phyloP scores from a whole-genome alignment of 768 basidiomycete genomes.

The Suillus clintonianus region DNA sequence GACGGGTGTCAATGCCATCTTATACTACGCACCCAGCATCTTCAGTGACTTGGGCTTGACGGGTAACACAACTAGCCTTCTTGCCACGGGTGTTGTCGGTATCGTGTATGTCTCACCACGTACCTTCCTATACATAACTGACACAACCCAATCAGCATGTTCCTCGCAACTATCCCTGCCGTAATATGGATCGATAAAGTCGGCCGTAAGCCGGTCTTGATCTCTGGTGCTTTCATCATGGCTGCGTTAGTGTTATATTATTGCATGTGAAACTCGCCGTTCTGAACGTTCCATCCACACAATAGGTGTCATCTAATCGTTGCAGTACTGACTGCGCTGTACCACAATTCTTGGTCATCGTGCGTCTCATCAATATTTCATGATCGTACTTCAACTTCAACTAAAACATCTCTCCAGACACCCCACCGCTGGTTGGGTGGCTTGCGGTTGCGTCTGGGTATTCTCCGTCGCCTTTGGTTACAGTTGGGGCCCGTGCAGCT shows the following conservation, averaged over 20 bases:
- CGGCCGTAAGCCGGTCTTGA: conserved; percentile 71
- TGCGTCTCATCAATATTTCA: conserved; percentile 29
- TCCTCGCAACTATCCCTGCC: conserved; percentile 76
- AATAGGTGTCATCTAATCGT: conserved; percentile 68
- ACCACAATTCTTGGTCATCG: conserved; percentile 53
- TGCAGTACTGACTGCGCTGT: conserved; percentile 63
- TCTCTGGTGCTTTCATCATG: conserved; percentile 78
- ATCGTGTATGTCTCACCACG: conserved; percentile 54
- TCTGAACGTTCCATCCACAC: conserved; percentile 12
- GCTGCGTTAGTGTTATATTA: conserved; percentile 44
- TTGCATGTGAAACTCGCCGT: conserved; percentile 11
- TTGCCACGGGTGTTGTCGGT: conserved; percentile 75
- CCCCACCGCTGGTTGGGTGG: conserved; percentile 63
- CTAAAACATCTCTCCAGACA: conserved; percentile 30
- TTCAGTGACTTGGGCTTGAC: conserved; percentile 61
- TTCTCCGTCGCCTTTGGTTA: conserved; percentile 76
- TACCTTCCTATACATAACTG: not conserved
- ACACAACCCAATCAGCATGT: conserved; percentile 49
- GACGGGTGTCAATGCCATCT: conserved; percentile 76
- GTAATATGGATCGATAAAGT: conserved; percentile 80
- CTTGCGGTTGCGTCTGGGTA: conserved; percentile 71
- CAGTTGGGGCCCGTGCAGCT: conserved; percentile 78
- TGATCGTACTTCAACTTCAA: not conserved
- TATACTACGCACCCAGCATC: conserved; percentile 77
- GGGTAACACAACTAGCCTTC: conserved; percentile 58